Evolutionary conservation across 2,329 filamentous ascomycete species (phyloP), one percentile per base, ranked within the genome.

Genomic region (Tetracladium maxilliforme): DNA sequence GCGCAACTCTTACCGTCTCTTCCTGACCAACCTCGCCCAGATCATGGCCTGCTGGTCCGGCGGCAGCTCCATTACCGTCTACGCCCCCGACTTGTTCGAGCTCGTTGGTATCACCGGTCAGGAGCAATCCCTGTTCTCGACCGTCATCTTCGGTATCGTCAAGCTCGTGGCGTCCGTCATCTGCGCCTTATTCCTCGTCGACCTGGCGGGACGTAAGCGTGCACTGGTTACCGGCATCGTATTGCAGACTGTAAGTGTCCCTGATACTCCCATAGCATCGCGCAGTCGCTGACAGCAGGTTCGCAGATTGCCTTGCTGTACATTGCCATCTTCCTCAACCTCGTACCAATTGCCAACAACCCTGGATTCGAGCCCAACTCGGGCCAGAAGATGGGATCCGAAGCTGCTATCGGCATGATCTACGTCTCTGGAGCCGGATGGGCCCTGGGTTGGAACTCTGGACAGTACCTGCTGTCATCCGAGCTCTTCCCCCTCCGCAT

Each of bases 171-270:
- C 73, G 0, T 68, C 75, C 10, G 43, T 84, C 16, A 35, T 68
- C 19, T 86, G 78, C 44, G 78, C 79, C 1, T 59, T 84, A 26
- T 82, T 86, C 61, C 62, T 86, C 7, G 77, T 86, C 34, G 80
- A 86, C 37, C 70, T 77, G 27, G 72, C 86, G 34, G 80, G 80
- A 5, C 72, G 80, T 30, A 84, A 83, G 49, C 65, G 70, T 6
- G 58, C 71, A 1, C 57, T 77, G 1, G 55, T 73, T 11, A 45
- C 61, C 1, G 71, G 71, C 3, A 75, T 76, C 36, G 54, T 53
- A 3, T 51, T 74, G 2, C 71, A 77, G 43, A 57, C 59, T 10
- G n/a, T n/a, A n/a, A n/a, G n/a, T n/a, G n/a, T n/a, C n/a, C n/a
- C n/a, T n/a, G n/a, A n/a, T n/a, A n/a, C n/a, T n/a, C n/a, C n/a